Percentiles rank a stretch among this genome's conserved stretches.
Conservation (phyloP, 495 filamentous ascomycete genomes). For the Penicillium argentinense region DNA sequence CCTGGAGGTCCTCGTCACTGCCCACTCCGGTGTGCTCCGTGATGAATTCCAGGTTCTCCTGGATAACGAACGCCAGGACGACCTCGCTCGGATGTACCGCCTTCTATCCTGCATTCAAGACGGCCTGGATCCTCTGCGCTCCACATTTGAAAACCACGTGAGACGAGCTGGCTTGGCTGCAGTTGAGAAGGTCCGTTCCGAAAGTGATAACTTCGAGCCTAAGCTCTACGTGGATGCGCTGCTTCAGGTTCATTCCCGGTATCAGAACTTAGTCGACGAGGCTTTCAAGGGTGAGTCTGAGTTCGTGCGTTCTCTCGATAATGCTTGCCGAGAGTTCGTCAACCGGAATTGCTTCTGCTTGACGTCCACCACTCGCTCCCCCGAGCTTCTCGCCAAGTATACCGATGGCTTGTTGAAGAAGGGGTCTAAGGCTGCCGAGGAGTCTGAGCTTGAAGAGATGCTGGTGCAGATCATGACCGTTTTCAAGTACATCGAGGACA, state of each 20-base stretch:
- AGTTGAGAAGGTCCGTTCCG: slow-evolving; percentile 86
- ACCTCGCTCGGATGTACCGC: slow-evolving; percentile 95
- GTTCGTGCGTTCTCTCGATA: slow-evolving; percentile 94
- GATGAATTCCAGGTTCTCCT: slow-evolving; percentile 97
- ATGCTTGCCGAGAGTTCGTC: slow-evolving; percentile 96
- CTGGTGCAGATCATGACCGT: slow-evolving; percentile 98
- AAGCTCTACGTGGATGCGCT: slow-evolving; percentile 96
- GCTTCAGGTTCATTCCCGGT: slow-evolving; percentile 90
- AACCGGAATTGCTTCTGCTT: slow-evolving; percentile 97
- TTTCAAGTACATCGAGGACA: slow-evolving; percentile 99
- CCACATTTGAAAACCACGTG: slow-evolving; percentile 90
- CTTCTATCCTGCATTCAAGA: slow-evolving; percentile 88
- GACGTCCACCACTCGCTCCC: slow-evolving; percentile 85
- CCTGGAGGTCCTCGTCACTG: slow-evolving; percentile 83
- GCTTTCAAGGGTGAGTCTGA: slow-evolving; percentile 96
- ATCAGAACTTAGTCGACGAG: slow-evolving; percentile 84
- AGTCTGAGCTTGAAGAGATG: slow-evolving; percentile 87
- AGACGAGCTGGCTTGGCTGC: slow-evolving; percentile 82
- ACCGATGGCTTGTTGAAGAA: slow-evolving; percentile 93
- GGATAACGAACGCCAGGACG: slow-evolving; percentile 91
- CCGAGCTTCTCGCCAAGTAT: slow-evolving; percentile 92
- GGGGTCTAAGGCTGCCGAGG: slow-evolving; percentile 85
- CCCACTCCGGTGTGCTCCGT: slow-evolving; percentile 77
- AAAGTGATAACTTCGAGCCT: slow-evolving; percentile 88
- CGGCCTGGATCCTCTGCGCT: slow-evolving; percentile 84